phyloP scores from a whole-genome alignment of 495 filamentous ascomycete genomes.

The Neurospora intermedia region DNA sequence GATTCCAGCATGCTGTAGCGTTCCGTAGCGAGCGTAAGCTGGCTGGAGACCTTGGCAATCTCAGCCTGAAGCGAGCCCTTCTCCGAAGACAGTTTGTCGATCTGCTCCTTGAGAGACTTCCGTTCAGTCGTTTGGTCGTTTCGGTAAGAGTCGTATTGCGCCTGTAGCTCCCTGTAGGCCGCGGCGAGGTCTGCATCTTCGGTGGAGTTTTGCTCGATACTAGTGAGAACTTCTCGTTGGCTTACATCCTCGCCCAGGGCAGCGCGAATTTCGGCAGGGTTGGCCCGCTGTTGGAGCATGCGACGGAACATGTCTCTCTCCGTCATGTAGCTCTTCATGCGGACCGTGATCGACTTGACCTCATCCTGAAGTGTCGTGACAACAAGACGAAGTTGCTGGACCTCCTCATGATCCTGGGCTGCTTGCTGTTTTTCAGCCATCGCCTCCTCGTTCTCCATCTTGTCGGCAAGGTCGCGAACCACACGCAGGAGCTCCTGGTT shows the following conservation, averaged over 20 bases:
- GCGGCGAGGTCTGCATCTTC: conserved; percentile 30
- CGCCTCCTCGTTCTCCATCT: conserved; percentile 87
- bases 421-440: conserved; percentile 55
- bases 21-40: conserved; percentile 68
- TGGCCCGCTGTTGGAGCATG: conserved; percentile 65
- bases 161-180: conserved; percentile 71
- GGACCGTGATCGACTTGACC: conserved; percentile 61
- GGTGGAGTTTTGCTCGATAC: conserved; percentile 36
- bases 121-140: conserved; percentile 73
- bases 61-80: conserved; percentile 75
- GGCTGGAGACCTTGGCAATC: conserved; percentile 62
- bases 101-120: conserved; percentile 72
- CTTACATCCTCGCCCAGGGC: conserved; percentile 47
- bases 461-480: conserved; percentile 69
- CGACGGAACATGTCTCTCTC: conserved; percentile 96
- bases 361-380: conserved; percentile 54
- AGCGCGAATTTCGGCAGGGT: conserved; percentile 48
- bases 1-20: conserved; percentile 84
- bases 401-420: conserved; percentile 61
- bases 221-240: conserved; percentile 36
- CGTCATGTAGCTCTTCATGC: conserved; percentile 83
- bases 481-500: conserved; percentile 74
- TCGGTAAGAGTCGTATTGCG: conserved; percentile 81
- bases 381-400: conserved; percentile 57
- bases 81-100: conserved; percentile 68